Evolutionary conservation across 441 rosid genomes (phyloP).

Genomic region (Codiaeum variegatum): DNA sequence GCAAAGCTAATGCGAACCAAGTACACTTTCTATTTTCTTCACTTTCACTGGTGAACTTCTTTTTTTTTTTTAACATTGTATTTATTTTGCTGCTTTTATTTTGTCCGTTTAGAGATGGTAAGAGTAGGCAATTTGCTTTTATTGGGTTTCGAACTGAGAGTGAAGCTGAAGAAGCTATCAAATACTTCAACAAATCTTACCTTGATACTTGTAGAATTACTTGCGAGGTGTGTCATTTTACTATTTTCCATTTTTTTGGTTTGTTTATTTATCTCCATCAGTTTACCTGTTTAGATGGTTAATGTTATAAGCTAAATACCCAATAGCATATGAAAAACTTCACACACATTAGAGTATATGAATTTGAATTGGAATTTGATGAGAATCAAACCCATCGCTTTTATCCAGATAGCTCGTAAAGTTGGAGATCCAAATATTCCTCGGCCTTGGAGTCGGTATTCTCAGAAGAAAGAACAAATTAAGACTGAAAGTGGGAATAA

Average conservation of each 20-base stretch:
- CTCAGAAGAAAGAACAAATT: conserved; percentile 44
- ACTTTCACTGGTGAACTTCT: not conserved
- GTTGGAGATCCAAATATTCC: conserved; percentile 67
- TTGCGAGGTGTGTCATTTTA: conserved; percentile 55
- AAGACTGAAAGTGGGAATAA: conserved; percentile 25
- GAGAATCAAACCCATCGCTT: conserved; percentile 7
- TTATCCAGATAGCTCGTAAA: conserved; percentile 58
- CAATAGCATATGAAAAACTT: not conserved
- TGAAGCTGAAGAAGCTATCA: conserved; percentile 83
- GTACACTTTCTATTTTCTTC: conserved; percentile 27
- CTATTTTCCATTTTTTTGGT: conserved; percentile 1
- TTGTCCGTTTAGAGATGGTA: conserved; percentile 59
- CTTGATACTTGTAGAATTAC: conserved; percentile 58
- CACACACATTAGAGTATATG: not conserved
- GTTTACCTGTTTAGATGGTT: not conserved
- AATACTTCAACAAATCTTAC: conserved; percentile 64
- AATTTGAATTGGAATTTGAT: conserved; percentile 14
- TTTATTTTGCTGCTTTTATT: not conserved
- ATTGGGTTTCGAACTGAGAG: conserved; percentile 69
- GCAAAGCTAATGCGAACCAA: conserved; percentile 63
- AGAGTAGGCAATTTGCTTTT: conserved; percentile 81
- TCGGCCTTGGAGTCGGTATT: conserved; percentile 83
- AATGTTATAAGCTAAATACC: not conserved
- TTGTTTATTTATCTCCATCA: not conserved
- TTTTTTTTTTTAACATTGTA: not conserved